These are phyloP conservation scores for Lipomyces yamanashiensis DNA, from an alignment of 805 yeast species.

Conservation along the genomic window DNA sequence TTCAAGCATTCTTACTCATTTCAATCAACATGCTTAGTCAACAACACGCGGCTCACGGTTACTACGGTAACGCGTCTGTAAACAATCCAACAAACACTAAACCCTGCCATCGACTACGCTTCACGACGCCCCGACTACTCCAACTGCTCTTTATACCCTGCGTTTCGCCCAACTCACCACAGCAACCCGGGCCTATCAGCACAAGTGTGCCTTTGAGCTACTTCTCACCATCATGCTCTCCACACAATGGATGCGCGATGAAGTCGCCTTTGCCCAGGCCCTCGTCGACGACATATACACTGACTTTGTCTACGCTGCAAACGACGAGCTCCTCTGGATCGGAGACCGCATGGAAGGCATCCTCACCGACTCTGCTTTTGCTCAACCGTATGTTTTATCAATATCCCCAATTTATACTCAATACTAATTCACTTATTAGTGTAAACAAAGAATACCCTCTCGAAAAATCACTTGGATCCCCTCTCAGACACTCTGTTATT, in stretches of 20 bases:
- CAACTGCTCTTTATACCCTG: neutral
- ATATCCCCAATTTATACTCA: neutral
- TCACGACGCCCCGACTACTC: neutral
- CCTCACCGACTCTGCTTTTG: neutral
- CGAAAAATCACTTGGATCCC: neutral
- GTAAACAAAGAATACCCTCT: neutral
- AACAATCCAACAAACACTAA: neutral
- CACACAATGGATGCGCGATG: constrained; percentile 26
- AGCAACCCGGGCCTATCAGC: neutral
- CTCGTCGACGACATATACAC: constrained; percentile 6
- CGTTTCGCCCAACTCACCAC: neutral
- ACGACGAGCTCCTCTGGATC: constrained; percentile 37
- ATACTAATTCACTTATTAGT: neutral
- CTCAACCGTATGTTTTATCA: neutral
- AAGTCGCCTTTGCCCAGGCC: constrained; percentile 21
- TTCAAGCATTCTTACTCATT: too few relatives aligned
- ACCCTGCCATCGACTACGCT: neutral
- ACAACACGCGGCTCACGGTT: neutral
- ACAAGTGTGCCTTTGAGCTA: neutral
- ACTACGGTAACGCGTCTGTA: constrained; percentile 4
- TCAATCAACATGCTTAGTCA: too few relatives aligned
- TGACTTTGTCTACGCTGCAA: constrained; percentile 36
- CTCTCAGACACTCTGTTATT: neutral
- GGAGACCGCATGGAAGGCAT: constrained; percentile 25
- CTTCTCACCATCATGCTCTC: constrained; percentile 6